Evolutionary conservation across 2,329 filamentous ascomycete genomes (phyloP).

Genomic region (Helotiales sp.): DNA sequence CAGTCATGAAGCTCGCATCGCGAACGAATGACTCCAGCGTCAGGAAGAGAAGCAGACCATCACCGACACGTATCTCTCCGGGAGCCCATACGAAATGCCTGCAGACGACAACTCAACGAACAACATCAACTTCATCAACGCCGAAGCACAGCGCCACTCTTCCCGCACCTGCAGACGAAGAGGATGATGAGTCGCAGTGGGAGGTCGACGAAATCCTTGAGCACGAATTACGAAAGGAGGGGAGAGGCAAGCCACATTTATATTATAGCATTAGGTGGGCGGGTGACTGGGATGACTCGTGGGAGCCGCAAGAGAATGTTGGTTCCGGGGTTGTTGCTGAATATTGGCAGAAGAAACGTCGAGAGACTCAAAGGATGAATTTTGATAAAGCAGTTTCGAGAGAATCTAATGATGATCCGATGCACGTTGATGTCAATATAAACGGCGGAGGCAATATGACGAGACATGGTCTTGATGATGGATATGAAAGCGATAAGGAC

Average conservation of each 20-base stretch:
- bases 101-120: background rate
- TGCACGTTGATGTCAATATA: background rate
- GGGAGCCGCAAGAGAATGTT: background rate
- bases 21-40: background rate
- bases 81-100: background rate
- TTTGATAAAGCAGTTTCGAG: background rate
- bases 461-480: background rate
- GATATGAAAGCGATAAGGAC: background rate
- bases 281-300: background rate
- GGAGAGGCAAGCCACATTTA: background rate
- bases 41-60: background rate
- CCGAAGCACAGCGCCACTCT: background rate
- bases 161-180: background rate
- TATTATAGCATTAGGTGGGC: background rate
- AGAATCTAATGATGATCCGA: background rate
- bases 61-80: background rate
- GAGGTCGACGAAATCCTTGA: background rate
- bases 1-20: background rate
- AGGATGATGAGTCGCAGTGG: background rate
- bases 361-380: background rate
- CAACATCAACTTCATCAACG: background rate
- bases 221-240: background rate
- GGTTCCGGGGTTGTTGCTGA: background rate
- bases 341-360: background rate
- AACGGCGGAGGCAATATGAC: background rate